Conservation (phyloP, 2,329 filamentous ascomycete genomes). For the Chalaropsis ovoidea region DNA sequence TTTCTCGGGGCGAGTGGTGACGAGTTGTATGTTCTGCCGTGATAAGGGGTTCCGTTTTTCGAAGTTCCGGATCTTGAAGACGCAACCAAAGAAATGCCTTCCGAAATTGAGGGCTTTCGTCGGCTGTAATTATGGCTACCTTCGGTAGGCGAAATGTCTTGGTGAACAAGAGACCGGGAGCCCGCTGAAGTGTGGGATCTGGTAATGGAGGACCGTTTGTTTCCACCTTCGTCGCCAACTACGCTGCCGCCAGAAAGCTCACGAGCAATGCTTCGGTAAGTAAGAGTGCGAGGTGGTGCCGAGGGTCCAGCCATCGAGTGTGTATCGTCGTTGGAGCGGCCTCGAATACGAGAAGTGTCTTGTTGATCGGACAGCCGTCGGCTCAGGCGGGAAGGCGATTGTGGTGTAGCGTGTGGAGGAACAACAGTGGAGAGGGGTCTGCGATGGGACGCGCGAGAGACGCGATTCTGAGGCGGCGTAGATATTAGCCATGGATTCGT, state of each 20-base stretch:
- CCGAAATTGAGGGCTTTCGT: constrained; percentile 40
- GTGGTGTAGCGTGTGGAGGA: constrained; percentile 38
- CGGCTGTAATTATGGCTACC: constrained; percentile 27
- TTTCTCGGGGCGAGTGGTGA: constrained; percentile 47
- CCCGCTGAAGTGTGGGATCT: constrained; percentile 32
- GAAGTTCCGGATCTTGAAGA: constrained; percentile 37
- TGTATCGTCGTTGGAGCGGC: constrained; percentile 35
- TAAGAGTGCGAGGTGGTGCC: constrained; percentile 33
- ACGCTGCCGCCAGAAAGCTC: constrained; percentile 30
- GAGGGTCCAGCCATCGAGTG: constrained; percentile 36
- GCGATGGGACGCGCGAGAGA: constrained; percentile 34
- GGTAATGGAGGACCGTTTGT: constrained; percentile 11
- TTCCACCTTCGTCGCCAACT: constrained; percentile 31
- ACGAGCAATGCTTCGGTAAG: constrained; percentile 36
- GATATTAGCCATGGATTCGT: constrained; percentile 24
- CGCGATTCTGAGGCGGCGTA: constrained; percentile 22
- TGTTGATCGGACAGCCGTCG: constrained; percentile 50
- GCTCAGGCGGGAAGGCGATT: constrained; percentile 42
- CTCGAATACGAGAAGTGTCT: constrained; percentile 35
- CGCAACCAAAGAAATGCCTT: constrained; percentile 35
- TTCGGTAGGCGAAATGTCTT: constrained; percentile 35
- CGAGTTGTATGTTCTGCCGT: constrained; percentile 45
- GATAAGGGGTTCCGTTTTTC: constrained; percentile 35
- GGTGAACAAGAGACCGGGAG: constrained; percentile 40
- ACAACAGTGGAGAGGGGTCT: constrained; percentile 46